phyloP scores from a whole-genome alignment of 495 filamentous ascomycete genomes.

The Podospora anserina region DNA sequence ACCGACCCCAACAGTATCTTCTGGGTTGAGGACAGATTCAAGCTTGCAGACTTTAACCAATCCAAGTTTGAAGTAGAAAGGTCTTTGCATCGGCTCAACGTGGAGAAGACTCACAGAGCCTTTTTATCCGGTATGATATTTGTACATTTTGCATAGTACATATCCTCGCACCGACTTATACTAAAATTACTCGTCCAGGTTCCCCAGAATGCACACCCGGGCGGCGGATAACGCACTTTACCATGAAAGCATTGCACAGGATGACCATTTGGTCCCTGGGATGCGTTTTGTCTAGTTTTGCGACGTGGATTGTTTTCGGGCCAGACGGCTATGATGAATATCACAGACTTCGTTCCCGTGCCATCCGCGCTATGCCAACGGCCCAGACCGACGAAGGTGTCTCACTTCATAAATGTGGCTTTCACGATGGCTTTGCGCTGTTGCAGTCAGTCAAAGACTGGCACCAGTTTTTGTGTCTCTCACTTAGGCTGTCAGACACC shows the following conservation, averaged over 20 bases:
- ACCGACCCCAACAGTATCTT: constrained; percentile 46
- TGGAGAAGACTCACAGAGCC: no score
- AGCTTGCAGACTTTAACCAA: constrained; percentile 43
- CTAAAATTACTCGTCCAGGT: background rate
- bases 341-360: constrained; percentile 15
- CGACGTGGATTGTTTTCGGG: constrained; percentile 42
- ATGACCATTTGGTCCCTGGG: constrained; percentile 46
- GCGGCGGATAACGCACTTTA: constrained; percentile 11
- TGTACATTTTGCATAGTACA: no score
- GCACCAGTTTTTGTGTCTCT: constrained; percentile 24
- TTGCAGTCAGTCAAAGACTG: constrained; percentile 24
- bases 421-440: constrained; percentile 29
- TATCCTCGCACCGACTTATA: no score
- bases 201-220: constrained; percentile 19
- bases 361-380: constrained; percentile 17
- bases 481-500: constrained; percentile 13
- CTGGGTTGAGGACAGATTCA: constrained; percentile 35
- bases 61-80: constrained; percentile 34
- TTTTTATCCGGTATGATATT: no score
- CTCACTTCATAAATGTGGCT: constrained; percentile 4
- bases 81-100: no score
- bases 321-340: constrained; percentile 16
- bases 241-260: constrained; percentile 27
- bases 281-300: constrained; percentile 42
- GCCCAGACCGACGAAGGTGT: constrained; percentile 6